Base-by-base conservation (phyloP, 331 rosid species). In the Pyrus hybrid region DNA sequence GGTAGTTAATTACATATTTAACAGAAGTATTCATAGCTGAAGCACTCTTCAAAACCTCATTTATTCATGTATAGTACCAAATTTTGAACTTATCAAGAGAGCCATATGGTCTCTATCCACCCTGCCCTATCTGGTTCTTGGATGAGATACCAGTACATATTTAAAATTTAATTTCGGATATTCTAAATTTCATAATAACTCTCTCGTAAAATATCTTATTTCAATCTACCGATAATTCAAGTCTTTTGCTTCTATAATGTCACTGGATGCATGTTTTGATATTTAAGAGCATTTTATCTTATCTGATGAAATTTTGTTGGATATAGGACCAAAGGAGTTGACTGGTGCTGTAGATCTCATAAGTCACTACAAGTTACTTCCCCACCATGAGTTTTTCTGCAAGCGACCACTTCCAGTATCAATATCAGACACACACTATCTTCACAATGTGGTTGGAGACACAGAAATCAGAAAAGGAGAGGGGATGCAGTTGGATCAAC, bases 401-500 rank as follows among this genome's bases (percentile, higher is more conserved):
- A 92, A 95, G 93, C 86, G 84, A 75, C 83, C 93, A 41, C 98
- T 92, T 80, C 98, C 99, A 30, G 81, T 83, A 83, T 84, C 99
- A 80, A 85, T 95, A 73, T 82, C 96, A 10, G 99, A 92, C 80
- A 84, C 99, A 8, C 97, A 92, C 77, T 95, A 37, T 37, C 43
- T 37, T 37, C 43, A 37, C 43, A 37, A 37, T 9, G 43, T 37
- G 13, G 43, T 9, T 68, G 99, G 98, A 81, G 99, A 95, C 87
- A 88, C 96, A 35, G 99, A 95, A 81, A 82, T 92, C 68, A 88
- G 99, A 80, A 95, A 92, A 88, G 99, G 99, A 71, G 98, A 95
- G 70, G 99, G 99, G 75, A 95, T 95, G 98, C 97, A 95, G 71
- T 86, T 95, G 80, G 95, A 89, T 89, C 97, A 95, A 77, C 99